Percentiles rank a stretch among this genome's conserved stretches.
Conservation (phyloP, 768 basidiomycete genomes). For the Trichaptum fuscoviolaceum region DNA sequence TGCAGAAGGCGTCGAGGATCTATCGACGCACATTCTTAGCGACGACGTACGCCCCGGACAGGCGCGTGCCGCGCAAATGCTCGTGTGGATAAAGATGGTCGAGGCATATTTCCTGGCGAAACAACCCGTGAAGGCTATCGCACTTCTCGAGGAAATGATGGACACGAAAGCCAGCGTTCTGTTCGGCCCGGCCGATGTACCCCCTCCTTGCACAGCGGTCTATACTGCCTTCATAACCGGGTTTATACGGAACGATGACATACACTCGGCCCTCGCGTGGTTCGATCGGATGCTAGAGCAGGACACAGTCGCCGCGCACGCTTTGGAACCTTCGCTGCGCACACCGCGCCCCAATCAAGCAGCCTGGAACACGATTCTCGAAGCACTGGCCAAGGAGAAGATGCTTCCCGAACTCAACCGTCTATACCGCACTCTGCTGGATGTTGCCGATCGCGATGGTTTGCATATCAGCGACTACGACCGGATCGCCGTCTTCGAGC, state of each 20-base stretch:
- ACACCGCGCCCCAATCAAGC: conserved; percentile 47
- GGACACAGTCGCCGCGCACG: conserved; percentile 24
- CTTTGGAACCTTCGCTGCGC: conserved; percentile 36
- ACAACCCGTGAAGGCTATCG: conserved; percentile 57
- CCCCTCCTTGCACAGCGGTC: conserved; percentile 56
- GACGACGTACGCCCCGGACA: conserved; percentile 6
- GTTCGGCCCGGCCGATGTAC: conserved; percentile 38
- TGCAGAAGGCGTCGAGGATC: conserved; percentile 9
- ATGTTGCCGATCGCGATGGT: conserved; percentile 30
- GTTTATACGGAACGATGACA: conserved; percentile 58
- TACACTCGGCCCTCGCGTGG: conserved; percentile 63
- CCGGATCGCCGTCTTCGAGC: conserved; percentile 37
- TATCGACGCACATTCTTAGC: conserved; percentile 14
- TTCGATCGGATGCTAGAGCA: conserved; percentile 58
- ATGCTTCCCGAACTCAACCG: conserved; percentile 52
- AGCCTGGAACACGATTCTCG: conserved; percentile 59
- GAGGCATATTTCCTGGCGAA: conserved; percentile 64
- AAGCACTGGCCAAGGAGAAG: conserved; percentile 43
- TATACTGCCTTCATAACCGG: conserved; percentile 60
- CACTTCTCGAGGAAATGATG: conserved; percentile 68
- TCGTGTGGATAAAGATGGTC: conserved; percentile 74
- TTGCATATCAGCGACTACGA: conserved; percentile 32
- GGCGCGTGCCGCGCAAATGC: conserved; percentile 31
- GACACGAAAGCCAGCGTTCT: conserved; percentile 26
- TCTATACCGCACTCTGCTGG: conserved; percentile 38